These are phyloP conservation scores for Sugiyamaella castrensis DNA, from an alignment of 1,139 yeast species.

Conservation along the genomic window DNA sequence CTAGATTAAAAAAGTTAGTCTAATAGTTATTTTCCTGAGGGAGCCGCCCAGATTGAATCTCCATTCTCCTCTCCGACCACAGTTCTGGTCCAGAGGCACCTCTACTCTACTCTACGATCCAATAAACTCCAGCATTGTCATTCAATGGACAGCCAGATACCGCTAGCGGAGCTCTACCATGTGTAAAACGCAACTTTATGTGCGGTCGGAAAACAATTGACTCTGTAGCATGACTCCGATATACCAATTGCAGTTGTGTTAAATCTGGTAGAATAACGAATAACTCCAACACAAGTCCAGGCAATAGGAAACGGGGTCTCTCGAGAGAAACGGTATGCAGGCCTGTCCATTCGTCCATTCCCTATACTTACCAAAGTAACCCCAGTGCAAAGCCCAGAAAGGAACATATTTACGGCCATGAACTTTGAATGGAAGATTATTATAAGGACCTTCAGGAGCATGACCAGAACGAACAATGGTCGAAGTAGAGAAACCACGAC, in stretches of 20 bases:
- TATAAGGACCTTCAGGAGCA: constrained; percentile 80
- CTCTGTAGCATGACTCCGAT: background rate
- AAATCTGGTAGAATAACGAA: background rate
- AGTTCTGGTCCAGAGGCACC: no score
- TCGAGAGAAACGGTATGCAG: background rate
- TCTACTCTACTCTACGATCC: no score
- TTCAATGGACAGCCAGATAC: no score
- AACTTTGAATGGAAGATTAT: constrained; percentile 91
- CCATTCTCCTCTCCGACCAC: no score
- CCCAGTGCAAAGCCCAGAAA: constrained; percentile 74
- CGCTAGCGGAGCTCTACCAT: no score
- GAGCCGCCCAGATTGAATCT: no score
- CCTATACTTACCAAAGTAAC: constrained; percentile 58
- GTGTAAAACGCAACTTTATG: no score
- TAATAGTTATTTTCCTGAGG: no score
- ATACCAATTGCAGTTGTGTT: background rate
- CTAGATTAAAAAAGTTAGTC: constrained; percentile 17
- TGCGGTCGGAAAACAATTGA: no score
- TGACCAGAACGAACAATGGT: constrained; percentile 41
- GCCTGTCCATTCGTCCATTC: no score
- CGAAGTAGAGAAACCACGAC: constrained; percentile 36
- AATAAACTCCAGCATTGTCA: no score
- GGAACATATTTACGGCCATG: constrained; percentile 84
- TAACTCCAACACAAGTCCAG: background rate
- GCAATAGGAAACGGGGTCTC: background rate